These are phyloP conservation scores for Nitzschia sp. DNA, from an alignment of 108 stramenopile genomes.

Conservation along the genomic window DNA sequence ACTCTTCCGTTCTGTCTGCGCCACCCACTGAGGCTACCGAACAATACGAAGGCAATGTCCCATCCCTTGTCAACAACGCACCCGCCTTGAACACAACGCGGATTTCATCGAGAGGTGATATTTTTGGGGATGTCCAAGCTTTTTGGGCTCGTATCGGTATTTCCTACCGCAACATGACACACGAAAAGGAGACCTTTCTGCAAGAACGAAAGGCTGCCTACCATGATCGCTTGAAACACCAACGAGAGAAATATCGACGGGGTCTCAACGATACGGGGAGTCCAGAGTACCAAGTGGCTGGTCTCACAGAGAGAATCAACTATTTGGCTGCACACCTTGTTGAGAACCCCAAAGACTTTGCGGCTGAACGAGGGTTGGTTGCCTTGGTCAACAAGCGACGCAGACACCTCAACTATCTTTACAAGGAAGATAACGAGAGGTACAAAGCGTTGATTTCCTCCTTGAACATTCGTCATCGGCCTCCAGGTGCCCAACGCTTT, in stretches of 20 bases:
- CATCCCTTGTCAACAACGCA: too few species aligned
- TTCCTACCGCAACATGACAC: too few species aligned
- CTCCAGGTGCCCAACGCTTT: constrained; percentile 59
- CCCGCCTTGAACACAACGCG: too few species aligned
- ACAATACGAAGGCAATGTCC: too few species aligned
- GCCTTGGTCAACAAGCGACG: constrained; percentile 95
- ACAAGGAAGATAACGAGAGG: constrained; percentile 58
- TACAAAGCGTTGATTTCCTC: constrained; percentile 62
- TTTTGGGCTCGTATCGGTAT: too few species aligned
- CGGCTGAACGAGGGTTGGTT: constrained; percentile 92
- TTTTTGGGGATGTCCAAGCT: too few species aligned
- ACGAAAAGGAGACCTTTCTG: too few species aligned
- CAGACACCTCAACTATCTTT: constrained; percentile 89
- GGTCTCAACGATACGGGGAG: constrained; percentile 88
- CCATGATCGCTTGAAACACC: constrained; percentile 57
- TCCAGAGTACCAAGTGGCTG: constrained; percentile 92
- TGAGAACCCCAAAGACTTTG: constrained; percentile 91
- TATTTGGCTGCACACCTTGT: constrained; percentile 92
- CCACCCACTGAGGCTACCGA: too few species aligned
- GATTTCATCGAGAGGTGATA: too few species aligned
- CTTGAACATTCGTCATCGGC: constrained; percentile 84
- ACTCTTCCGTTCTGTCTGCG: too few species aligned
- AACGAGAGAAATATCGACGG: constrained; percentile 64
- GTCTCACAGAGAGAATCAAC: constrained; percentile 91
- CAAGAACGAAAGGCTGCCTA: constrained; percentile 10